Conservation (phyloP, 192 early-diverging fungal species). For the Powellomyces hirtus region DNA sequence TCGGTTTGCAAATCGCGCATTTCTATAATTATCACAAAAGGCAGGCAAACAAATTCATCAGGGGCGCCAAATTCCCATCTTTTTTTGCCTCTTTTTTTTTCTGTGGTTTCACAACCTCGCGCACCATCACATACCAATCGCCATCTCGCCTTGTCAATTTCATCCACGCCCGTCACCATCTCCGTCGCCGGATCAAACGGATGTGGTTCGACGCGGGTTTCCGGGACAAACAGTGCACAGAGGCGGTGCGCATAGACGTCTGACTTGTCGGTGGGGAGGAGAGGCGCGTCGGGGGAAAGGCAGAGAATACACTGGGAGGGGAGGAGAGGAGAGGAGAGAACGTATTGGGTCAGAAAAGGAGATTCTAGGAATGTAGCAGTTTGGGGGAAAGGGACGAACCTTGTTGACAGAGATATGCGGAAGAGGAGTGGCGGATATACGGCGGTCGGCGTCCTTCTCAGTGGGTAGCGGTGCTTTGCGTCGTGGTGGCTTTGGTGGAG, state of each 20-base stretch:
- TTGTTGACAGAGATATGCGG: too few species aligned
- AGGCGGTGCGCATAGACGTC: conserved; percentile 1
- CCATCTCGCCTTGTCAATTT: conserved; percentile 49
- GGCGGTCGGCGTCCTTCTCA: too few species aligned
- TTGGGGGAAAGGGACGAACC: too few species aligned
- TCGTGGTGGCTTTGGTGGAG: not conserved
- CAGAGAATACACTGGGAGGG: not conserved
- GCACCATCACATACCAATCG: not conserved
- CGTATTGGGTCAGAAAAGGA: too few species aligned
- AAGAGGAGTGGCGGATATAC: too few species aligned
- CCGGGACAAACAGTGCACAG: not conserved
- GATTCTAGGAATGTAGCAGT: too few species aligned
- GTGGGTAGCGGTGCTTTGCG: not conserved
- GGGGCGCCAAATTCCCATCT: too few species aligned
- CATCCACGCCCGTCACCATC: conserved; percentile 34
- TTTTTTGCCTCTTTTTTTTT: not conserved
- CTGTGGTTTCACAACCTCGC: not conserved
- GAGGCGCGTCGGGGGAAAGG: not conserved
- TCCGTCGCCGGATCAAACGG: conserved; percentile 17
- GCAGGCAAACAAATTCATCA: not conserved
- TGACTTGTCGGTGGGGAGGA: conserved; percentile 4
- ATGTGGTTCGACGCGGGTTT: conserved; percentile 27
- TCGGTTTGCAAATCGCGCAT: conserved; percentile 43
- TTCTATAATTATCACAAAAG: conserved; percentile 29
- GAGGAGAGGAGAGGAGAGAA: not conserved